phyloP scores from a whole-genome alignment of 108 stramenopile genomes.

The Schizochytrium sp. region DNA sequence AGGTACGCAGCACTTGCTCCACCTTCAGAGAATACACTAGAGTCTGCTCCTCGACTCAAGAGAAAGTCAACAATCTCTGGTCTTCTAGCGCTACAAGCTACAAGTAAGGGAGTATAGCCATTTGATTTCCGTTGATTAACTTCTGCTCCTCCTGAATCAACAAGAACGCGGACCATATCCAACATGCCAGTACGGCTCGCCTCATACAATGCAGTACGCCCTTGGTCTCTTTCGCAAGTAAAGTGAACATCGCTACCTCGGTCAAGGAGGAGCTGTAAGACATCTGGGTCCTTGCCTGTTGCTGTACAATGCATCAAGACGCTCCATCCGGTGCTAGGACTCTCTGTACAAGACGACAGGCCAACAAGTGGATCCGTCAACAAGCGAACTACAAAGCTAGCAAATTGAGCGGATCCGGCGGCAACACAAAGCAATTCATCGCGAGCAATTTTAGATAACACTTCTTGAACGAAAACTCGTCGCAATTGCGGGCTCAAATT shows the following conservation, averaged over 20 bases:
- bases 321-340: not conserved
- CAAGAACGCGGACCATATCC: not conserved
- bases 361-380: not conserved
- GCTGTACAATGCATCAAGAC: conserved; percentile 22
- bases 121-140: not conserved
- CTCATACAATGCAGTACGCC: conserved; percentile 24
- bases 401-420: not conserved
- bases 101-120: not conserved
- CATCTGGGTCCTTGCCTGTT: not conserved
- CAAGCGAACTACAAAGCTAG: not conserved
- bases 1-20: not conserved
- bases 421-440: conserved; percentile 15
- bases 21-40: not conserved
- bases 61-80: not conserved
- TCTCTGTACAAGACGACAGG: not conserved
- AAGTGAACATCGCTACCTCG: not conserved
- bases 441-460: not conserved
- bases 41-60: not conserved
- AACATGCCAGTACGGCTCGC: conserved; percentile 8
- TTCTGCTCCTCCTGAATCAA: conserved; percentile 19
- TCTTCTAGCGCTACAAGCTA: not conserved
- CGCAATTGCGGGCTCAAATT: not conserved
- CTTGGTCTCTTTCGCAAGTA: not conserved
- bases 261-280: not conserved
- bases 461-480: not conserved